Percentiles rank a stretch among this genome's conserved stretches.
phyloP scores from a whole-genome alignment of 1,284 basidiomycete genomes.

The Neolentinus lepideus region DNA sequence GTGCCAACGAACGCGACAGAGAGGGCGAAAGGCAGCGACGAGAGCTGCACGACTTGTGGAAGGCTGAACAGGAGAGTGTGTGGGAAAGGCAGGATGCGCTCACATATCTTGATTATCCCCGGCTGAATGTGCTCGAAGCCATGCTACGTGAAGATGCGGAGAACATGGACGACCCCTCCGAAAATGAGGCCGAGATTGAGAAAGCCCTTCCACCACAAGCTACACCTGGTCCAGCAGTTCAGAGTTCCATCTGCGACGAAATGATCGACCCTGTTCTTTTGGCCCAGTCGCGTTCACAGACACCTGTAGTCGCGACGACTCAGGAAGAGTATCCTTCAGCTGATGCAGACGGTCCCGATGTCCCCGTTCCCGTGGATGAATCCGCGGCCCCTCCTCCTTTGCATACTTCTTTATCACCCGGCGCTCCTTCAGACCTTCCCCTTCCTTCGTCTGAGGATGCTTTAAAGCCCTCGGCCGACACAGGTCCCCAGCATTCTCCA shows the following conservation, averaged over 20 bases:
- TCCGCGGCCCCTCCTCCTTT: background rate
- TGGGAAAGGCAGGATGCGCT: slow-evolving; percentile 33
- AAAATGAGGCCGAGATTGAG: background rate
- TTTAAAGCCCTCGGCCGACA: no score
- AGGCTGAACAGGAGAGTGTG: slow-evolving; percentile 14
- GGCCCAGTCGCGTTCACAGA: slow-evolving; percentile 8
- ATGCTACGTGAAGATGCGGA: slow-evolving; percentile 34
- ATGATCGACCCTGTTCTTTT: slow-evolving; percentile 22
- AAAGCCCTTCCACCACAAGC: background rate
- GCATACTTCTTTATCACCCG: background rate
- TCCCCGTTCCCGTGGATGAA: background rate
- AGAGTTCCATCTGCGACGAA: slow-evolving; percentile 11
- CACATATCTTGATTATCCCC: slow-evolving; percentile 23
- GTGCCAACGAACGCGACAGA: slow-evolving; percentile 16
- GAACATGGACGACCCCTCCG: background rate
- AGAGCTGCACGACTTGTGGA: slow-evolving; percentile 19
- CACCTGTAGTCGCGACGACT: background rate
- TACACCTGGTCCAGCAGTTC: background rate
- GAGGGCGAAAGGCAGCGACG: slow-evolving; percentile 18
- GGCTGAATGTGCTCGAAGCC: slow-evolving; percentile 38
- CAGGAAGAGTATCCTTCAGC: background rate
- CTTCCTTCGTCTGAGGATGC: no score
- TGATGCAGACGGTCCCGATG: background rate
- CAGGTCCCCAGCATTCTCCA: no score
- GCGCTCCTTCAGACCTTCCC: background rate